These are phyloP conservation scores for Lentinula sp. DNA, from an alignment of 768 basidiomycete genomes.

Conservation along the genomic window DNA sequence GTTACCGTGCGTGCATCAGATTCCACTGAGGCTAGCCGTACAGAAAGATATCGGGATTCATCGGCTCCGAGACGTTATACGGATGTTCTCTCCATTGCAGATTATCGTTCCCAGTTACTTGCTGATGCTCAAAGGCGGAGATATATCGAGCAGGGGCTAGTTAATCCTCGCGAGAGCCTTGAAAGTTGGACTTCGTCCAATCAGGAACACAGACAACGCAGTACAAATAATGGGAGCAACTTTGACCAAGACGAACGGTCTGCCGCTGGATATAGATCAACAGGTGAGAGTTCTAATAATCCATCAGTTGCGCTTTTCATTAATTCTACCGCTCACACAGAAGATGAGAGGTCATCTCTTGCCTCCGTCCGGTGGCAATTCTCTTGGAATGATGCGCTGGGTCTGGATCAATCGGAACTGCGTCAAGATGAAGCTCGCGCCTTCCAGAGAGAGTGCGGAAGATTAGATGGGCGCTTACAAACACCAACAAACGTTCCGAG, in stretches of 20 bases:
- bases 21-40: not conserved
- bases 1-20: not conserved
- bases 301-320: not conserved
- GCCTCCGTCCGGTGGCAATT: conserved; percentile 3
- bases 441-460: not conserved
- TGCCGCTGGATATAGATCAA: not conserved
- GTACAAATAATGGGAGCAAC: not conserved
- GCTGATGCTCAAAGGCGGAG: not conserved
- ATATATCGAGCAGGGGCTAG: not conserved
- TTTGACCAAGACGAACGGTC: not conserved
- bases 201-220: not conserved
- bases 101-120: not conserved
- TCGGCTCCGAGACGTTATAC: not conserved
- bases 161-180: not conserved
- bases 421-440: not conserved
- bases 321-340: not conserved
- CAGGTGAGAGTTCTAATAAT: not conserved
- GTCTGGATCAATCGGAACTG: not conserved
- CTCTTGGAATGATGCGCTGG: conserved; percentile 5
- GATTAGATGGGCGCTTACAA: not conserved
- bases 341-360: not conserved
- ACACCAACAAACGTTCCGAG: not conserved
- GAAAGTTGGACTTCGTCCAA: not conserved
- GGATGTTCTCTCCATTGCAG: not conserved
- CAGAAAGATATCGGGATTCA: not conserved